Evolutionary conservation across 768 basidiomycete species (phyloP).

Genomic region (Mycena latifolia): DNA sequence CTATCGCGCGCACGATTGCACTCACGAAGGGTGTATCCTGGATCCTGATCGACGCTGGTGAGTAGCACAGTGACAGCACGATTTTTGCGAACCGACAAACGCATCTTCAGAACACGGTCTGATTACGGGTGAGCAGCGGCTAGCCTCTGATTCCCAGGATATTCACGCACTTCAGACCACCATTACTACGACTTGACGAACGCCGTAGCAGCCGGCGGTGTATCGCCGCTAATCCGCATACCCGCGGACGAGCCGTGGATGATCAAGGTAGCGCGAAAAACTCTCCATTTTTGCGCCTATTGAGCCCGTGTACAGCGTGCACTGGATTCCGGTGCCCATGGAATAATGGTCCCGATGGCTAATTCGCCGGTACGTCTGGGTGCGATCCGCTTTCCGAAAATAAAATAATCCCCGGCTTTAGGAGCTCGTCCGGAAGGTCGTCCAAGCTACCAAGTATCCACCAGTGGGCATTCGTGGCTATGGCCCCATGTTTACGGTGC

Average conservation of each 20-base stretch:
- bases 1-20: conserved; percentile 38
- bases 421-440: conserved; percentile 42
- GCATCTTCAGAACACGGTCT: conserved; percentile 21
- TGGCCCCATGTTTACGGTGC: conserved; percentile 42
- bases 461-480: conserved; percentile 39
- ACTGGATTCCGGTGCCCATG: conserved; percentile 59
- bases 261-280: conserved; percentile 50
- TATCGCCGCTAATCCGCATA: conserved; percentile 60
- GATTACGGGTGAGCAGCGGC: conserved; percentile 18
- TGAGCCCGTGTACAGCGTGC: conserved; percentile 42
- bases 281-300: background rate
- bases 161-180: conserved; percentile 24
- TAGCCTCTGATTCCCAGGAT: background rate
- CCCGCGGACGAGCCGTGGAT: conserved; percentile 64
- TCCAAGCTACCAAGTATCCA: conserved; percentile 39
- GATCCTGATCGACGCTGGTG: conserved; percentile 41
- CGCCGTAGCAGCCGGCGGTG: conserved; percentile 52
- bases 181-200: conserved; percentile 42
- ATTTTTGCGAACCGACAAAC: background rate
- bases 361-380: conserved; percentile 36
- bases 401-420: background rate
- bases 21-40: conserved; percentile 38
- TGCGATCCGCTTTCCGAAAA: background rate
- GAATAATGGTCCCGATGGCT: conserved; percentile 50
- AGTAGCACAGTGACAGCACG: background rate